Evolutionary conservation across 768 basidiomycete genomes (phyloP).

Genomic region (Panellus pusillus): DNA sequence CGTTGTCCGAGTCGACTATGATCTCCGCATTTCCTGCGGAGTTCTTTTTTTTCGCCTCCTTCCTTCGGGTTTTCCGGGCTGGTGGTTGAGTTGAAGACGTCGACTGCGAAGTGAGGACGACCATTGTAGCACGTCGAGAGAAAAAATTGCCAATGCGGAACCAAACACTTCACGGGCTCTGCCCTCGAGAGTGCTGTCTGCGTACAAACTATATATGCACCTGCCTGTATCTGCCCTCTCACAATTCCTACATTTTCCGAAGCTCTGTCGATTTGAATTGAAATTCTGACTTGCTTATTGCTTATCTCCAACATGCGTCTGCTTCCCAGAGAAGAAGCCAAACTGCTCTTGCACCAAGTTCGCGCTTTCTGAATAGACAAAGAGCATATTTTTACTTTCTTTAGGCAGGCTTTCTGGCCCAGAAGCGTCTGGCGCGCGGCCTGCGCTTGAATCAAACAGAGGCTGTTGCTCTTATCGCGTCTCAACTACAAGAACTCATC

Average conservation of each 20-base stretch:
- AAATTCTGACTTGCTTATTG: too few species aligned
- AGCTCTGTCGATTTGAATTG: too few species aligned
- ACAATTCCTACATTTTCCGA: too few species aligned
- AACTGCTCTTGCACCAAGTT: conserved; percentile 56
- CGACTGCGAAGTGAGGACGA: conserved; percentile 12
- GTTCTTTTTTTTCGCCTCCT: conserved; percentile 40
- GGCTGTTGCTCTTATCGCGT: conserved; percentile 85
- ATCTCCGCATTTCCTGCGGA: conserved; percentile 10
- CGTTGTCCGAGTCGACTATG: conserved; percentile 29
- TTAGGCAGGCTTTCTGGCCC: conserved; percentile 85
- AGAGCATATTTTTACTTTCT: conserved; percentile 2
- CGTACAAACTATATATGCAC: too few species aligned
- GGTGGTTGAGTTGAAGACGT: conserved; percentile 16
- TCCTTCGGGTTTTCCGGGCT: conserved; percentile 46
- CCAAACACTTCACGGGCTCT: not conserved
- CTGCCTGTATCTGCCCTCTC: too few species aligned
- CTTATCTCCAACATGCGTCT: conserved; percentile 42
- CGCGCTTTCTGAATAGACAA: not conserved
- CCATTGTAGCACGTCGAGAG: conserved; percentile 9
- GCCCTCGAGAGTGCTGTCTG: too few species aligned
- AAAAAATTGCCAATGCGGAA: not conserved
- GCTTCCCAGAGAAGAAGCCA: conserved; percentile 59
- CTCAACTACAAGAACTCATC: conserved; percentile 91
- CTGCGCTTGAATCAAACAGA: conserved; percentile 85
- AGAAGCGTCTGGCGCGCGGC: conserved; percentile 94